Conservation (phyloP, 768 basidiomycete species). For the Brasilioporus rufonigricans region DNA sequence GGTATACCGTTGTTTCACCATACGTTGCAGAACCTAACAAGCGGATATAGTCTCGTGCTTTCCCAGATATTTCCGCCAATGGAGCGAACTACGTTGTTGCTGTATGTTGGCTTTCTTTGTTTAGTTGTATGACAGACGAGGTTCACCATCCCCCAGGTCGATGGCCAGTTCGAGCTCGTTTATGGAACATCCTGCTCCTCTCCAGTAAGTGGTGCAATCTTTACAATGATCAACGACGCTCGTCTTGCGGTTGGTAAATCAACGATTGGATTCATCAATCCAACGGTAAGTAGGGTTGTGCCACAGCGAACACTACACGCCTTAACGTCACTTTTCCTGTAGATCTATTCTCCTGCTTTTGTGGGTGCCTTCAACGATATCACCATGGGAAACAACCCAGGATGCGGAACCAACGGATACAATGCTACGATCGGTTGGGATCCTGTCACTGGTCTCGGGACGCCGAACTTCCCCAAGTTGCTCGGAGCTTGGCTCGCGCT, state of each 20-base stretch:
- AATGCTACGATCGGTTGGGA: slow-evolving; percentile 34
- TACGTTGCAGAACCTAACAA: not conserved
- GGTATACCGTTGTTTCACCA: slow-evolving; percentile 15
- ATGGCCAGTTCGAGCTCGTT: too few species aligned
- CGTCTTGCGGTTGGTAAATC: slow-evolving; percentile 45
- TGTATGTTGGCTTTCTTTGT: too few species aligned
- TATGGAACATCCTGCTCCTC: too few species aligned
- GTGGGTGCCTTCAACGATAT: slow-evolving; percentile 50
- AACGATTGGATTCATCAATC: slow-evolving; percentile 61
- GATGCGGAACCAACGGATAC: slow-evolving; percentile 42
- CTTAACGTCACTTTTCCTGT: slow-evolving; percentile 27
- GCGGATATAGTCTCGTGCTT: slow-evolving; percentile 53
- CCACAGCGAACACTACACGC: not conserved
- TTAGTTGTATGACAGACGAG: too few species aligned
- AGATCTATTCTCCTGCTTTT: slow-evolving; percentile 38
- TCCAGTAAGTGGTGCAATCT: too few species aligned
- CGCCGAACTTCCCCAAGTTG: slow-evolving; percentile 39
- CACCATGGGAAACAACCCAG: slow-evolving; percentile 41
- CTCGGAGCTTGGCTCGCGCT: too few species aligned
- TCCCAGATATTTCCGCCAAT: slow-evolving; percentile 60
- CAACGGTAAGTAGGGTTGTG: slow-evolving; percentile 31
- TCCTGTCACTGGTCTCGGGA: slow-evolving; percentile 49
- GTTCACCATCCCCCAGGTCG: too few species aligned
- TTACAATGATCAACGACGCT: slow-evolving; percentile 61
- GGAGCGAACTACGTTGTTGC: slow-evolving; percentile 36